Evolutionary conservation across 805 yeast species (phyloP).

Genomic region (Candida taoyuanica): DNA sequence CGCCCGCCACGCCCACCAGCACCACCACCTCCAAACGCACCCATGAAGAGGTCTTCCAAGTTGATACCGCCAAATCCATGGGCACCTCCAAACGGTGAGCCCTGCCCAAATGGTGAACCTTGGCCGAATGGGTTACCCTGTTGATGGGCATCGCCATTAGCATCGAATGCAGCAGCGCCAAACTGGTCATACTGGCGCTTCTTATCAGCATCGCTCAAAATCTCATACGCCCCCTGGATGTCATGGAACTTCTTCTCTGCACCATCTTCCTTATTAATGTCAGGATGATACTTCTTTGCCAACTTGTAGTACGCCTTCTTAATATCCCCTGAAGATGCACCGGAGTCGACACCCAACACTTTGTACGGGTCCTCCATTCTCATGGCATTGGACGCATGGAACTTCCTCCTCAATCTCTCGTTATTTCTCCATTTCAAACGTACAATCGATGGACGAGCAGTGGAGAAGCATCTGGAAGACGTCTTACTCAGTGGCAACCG

Average conservation of each 20-base stretch:
- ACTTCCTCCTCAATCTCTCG: slow-evolving; percentile 20
- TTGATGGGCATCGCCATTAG: slow-evolving; percentile 44
- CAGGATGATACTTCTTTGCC: slow-evolving; percentile 95
- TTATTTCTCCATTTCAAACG: not conserved
- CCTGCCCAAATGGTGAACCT: slow-evolving; percentile 41
- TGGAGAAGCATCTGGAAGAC: slow-evolving; percentile 9
- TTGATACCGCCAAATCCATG: slow-evolving; percentile 29
- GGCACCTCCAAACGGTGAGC: slow-evolving; percentile 42
- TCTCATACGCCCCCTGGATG: slow-evolving; percentile 91
- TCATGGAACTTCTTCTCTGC: slow-evolving; percentile 90
- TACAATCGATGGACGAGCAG: slow-evolving; percentile 1
- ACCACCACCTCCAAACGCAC: slow-evolving; percentile 21
- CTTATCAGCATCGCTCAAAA: slow-evolving; percentile 79
- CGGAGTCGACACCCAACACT: slow-evolving; percentile 68
- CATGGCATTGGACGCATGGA: slow-evolving; percentile 38
- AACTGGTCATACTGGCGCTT: slow-evolving; percentile 86
- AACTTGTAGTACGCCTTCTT: slow-evolving; percentile 91
- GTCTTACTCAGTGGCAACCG: slow-evolving; percentile 9
- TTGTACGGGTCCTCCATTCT: slow-evolving; percentile 70
- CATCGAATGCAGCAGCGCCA: slow-evolving; percentile 82
- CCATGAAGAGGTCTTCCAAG: slow-evolving; percentile 61
- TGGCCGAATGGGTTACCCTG: slow-evolving; percentile 44
- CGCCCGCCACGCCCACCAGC: slow-evolving; percentile 12
- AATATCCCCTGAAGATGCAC: slow-evolving; percentile 76
- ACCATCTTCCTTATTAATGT: slow-evolving; percentile 84